Base-by-base conservation (phyloP, 495 filamentous ascomycete genomes). In the Annulohypoxylon maeteangense region DNA sequence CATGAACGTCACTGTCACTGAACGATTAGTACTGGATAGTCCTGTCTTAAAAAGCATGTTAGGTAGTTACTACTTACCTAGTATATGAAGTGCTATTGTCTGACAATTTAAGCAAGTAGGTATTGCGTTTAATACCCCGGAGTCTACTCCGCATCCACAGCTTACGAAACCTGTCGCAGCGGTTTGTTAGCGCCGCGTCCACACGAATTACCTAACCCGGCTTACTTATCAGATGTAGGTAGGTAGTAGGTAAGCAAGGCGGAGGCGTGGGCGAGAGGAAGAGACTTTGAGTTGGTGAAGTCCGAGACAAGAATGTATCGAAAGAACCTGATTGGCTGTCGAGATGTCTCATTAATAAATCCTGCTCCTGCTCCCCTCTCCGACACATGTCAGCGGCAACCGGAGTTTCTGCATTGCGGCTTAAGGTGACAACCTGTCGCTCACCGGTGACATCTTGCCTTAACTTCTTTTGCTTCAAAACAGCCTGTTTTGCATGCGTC, bases 281-380 rank as follows among this genome's bases (percentile, higher is more conserved):
- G 40, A 44, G n/a, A 44, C 16, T 44, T 18, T 44, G 40, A 44
- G 16, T 20, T 70, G 60, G 67, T 32, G 67, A 70, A 70, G 67
- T 65, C 67, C 67, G 67, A 55, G 44, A 38, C 29, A 47, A 7
- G 0, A 12, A 8, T 0, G 23, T 4, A 23, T 23, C 16, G 0
- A 32, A 7, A 1, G 20, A 42, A 45, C 7, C 10, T 58, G 18
- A 69, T 64, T 63, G 60, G 67, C 3, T 45, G 22, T 23, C n/a
- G 20, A 27, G 7, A 7, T 32, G 44, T 58, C 22, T 58, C 11
- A 54, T 18, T 60, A 25, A 20, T 20, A 44, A 62, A 65, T 60
- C 55, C 45, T 67, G 3, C 23, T 60, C 55, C 45, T 67, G 3
- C 23, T 44, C 48, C 62, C 62, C 27, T 65, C 34, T 36, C 62